Percentiles rank a stretch among this genome's conserved stretches.
phyloP scores from a whole-genome alignment of 257 asterid genomes.

The Coffea canephora region DNA sequence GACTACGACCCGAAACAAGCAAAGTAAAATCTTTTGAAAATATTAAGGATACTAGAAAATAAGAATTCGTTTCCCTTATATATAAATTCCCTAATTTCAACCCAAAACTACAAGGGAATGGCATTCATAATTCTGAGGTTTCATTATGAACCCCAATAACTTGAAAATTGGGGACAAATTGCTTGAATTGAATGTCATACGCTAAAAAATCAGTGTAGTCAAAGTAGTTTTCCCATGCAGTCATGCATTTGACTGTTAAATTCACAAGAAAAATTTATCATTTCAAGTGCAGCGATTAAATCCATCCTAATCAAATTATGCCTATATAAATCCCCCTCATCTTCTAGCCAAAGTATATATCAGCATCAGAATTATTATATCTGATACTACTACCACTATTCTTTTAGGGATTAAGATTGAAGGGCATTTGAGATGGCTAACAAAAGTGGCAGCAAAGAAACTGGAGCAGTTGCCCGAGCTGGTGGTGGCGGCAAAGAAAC shows the following conservation, averaged over 20 bases:
- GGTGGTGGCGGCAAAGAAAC: neutral
- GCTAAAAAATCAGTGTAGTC: neutral
- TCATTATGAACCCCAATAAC: neutral
- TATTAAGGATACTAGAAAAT: too few species aligned
- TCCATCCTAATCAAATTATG: neutral
- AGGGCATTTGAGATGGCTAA: neutral
- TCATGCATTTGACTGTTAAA: neutral
- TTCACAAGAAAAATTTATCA: neutral
- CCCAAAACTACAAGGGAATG: too few species aligned
- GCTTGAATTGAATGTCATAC: neutral
- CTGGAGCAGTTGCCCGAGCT: too few species aligned
- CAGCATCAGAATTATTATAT: too few species aligned
- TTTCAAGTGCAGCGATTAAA: neutral
- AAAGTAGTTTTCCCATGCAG: neutral
- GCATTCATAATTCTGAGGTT: too few species aligned
- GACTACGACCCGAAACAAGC: too few species aligned
- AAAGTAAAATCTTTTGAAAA: too few species aligned
- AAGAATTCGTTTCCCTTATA: too few species aligned
- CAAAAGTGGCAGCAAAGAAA: conserved; percentile 14
- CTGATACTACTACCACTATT: too few species aligned
- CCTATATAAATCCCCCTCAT: too few species aligned
- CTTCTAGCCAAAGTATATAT: too few species aligned
- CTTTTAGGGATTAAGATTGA: neutral
- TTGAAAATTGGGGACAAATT: neutral
- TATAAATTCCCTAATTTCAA: too few species aligned